These are phyloP conservation scores for Mycosarcoma maydis DNA, from an alignment of 1,284 basidiomycete species.

Conservation along the genomic window DNA sequence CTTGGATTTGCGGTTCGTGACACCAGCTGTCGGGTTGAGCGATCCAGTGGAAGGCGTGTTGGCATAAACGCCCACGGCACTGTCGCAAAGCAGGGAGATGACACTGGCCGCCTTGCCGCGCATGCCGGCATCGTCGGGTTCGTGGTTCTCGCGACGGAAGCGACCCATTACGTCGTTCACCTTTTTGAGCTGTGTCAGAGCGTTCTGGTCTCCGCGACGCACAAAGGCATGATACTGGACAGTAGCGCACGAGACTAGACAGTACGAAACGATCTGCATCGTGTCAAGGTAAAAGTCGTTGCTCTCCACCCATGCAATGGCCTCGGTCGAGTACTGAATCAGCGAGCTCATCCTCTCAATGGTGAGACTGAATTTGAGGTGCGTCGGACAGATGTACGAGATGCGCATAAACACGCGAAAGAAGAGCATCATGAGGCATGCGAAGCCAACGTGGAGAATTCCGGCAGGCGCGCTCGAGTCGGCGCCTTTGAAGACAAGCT, in stretches of 20 bases:
- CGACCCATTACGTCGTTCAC: slow-evolving; percentile 38
- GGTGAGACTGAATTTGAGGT: slow-evolving; percentile 60
- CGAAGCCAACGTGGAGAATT: slow-evolving; percentile 56
- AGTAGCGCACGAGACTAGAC: slow-evolving; percentile 61
- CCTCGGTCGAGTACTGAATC: slow-evolving; percentile 52
- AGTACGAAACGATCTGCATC: slow-evolving; percentile 58
- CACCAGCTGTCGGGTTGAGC: slow-evolving; percentile 70
- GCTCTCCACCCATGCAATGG: slow-evolving; percentile 58
- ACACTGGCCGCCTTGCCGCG: slow-evolving; percentile 88
- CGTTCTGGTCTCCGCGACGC: slow-evolving; percentile 53
- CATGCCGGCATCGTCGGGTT: slow-evolving; percentile 72
- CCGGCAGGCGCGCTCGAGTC: slow-evolving; percentile 51
- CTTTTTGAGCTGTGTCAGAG: slow-evolving; percentile 43
- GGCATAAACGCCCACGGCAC: slow-evolving; percentile 64
- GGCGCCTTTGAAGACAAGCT: slow-evolving; percentile 49
- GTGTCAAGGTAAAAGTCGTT: slow-evolving; percentile 62
- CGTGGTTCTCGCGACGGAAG: slow-evolving; percentile 55
- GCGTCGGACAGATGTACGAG: slow-evolving; percentile 62
- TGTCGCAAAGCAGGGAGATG: slow-evolving; percentile 86
- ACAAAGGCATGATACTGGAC: slow-evolving; percentile 61
- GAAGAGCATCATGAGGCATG: slow-evolving; percentile 61
- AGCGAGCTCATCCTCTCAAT: slow-evolving; percentile 61
- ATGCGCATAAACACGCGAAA: slow-evolving; percentile 64
- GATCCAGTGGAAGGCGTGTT: slow-evolving; percentile 57
- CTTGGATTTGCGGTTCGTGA: slow-evolving; percentile 64